Evolutionary conservation across 768 basidiomycete species (phyloP).

Genomic region (Hygrocybe punicea): DNA sequence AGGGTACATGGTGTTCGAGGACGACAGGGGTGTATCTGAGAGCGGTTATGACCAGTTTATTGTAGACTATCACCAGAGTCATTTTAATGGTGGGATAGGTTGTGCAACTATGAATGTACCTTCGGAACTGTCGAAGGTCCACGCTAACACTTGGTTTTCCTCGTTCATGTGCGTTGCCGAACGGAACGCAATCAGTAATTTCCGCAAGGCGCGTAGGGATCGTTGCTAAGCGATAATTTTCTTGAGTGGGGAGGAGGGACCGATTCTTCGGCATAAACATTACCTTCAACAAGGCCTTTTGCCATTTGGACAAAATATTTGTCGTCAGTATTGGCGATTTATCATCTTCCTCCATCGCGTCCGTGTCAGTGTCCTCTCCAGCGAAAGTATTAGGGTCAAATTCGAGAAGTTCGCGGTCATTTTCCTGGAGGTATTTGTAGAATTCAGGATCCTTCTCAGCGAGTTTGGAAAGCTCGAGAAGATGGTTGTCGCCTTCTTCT

Average conservation of each 20-base stretch:
- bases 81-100: constrained; percentile 6
- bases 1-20: constrained; percentile 82
- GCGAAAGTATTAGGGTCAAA: constrained; percentile 50
- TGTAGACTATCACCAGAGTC: constrained; percentile 63
- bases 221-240: constrained; percentile 53
- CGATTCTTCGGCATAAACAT: constrained; percentile 12
- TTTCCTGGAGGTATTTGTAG: constrained; percentile 95
- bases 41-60: constrained; percentile 83
- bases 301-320: constrained; percentile 75
- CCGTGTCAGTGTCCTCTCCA: constrained; percentile 38
- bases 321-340: constrained; percentile 62
- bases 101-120: constrained; percentile 41
- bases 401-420: constrained; percentile 86
- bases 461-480: constrained; percentile 79
- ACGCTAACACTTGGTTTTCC: constrained; percentile 73
- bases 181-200: constrained; percentile 85
- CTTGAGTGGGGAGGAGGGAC: background rate
- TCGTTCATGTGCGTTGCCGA: constrained; percentile 89
- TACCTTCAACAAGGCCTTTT: constrained; percentile 83
- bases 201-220: constrained; percentile 79
- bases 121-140: constrained; percentile 78
- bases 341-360: constrained; percentile 48
- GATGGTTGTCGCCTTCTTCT: constrained; percentile 74
- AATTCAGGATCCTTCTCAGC: constrained; percentile 99
- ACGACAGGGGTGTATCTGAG: constrained; percentile 89